These are phyloP conservation scores for Cocos nucifera DNA, from an alignment of 176 grass and related monocot species.

Conservation along the genomic window DNA sequence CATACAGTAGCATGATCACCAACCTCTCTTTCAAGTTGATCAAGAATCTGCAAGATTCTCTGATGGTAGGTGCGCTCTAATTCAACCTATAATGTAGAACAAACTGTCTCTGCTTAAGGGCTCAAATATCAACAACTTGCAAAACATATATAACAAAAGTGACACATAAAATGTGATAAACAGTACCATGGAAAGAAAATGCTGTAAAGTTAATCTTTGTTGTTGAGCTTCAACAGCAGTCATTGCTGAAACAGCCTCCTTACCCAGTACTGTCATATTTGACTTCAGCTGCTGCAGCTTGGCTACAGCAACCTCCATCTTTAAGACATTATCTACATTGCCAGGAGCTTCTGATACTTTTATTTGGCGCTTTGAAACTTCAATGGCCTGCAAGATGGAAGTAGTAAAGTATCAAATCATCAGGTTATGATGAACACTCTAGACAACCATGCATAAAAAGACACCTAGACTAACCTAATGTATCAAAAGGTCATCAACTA, in stretches of 20 bases:
- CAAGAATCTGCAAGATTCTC: constrained; percentile 73
- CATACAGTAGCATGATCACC: not conserved
- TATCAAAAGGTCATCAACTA: too few species aligned
- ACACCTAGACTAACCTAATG: too few species aligned
- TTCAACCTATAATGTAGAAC: constrained; percentile 45
- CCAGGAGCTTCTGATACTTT: constrained; percentile 61
- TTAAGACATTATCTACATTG: constrained; percentile 59
- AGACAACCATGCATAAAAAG: too few species aligned
- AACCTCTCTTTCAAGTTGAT: constrained; percentile 72
- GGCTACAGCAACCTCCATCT: constrained; percentile 79
- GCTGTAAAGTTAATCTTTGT: constrained; percentile 82
- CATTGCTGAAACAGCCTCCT: constrained; percentile 85
- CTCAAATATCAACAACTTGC: not conserved
- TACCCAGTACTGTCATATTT: constrained; percentile 69
- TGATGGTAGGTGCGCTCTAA: constrained; percentile 74
- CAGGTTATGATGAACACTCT: too few species aligned
- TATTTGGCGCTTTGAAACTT: constrained; percentile 84
- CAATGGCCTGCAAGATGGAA: constrained; percentile 38
- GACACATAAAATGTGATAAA: too few species aligned
- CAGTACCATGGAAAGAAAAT: constrained; percentile 73
- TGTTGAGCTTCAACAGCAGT: constrained; percentile 82
- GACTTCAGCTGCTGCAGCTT: constrained; percentile 92
- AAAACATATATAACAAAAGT: not conserved
- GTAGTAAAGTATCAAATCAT: too few species aligned
- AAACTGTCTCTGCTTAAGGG: not conserved